Conservation (phyloP, 192 early-diverging fungal species). For the Borealophlyctis nickersoniae region DNA sequence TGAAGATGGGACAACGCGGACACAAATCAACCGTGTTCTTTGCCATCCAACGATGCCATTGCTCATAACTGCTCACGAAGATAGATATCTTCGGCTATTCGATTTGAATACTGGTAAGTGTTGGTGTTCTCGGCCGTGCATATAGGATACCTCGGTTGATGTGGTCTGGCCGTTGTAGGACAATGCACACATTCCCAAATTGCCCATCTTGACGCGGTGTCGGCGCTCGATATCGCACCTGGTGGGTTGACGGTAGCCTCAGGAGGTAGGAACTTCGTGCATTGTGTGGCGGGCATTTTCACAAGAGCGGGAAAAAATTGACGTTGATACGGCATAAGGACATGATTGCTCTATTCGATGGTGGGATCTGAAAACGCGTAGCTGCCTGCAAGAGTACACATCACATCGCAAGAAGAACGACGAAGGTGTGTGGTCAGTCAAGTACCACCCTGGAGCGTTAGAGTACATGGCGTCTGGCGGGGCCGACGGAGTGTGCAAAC, state of each 20-base stretch:
- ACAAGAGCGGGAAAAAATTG: too few species aligned
- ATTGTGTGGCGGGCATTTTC: too few species aligned
- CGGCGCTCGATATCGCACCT: slow-evolving; percentile 63
- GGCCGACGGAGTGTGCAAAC: slow-evolving; percentile 22
- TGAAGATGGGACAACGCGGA: slow-evolving; percentile 55
- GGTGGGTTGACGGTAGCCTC: slow-evolving; percentile 62
- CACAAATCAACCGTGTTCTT: slow-evolving; percentile 78
- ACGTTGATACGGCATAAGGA: slow-evolving; percentile 41
- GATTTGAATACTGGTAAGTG: slow-evolving; percentile 67
- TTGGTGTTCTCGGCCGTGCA: too few species aligned
- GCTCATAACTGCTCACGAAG: slow-evolving; percentile 74
- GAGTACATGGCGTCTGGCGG: slow-evolving; percentile 19
- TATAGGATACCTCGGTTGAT: too few species aligned
- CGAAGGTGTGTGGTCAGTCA: slow-evolving; percentile 63
- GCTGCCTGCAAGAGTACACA: slow-evolving; percentile 69
- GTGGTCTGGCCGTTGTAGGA: too few species aligned
- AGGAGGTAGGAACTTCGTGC: slow-evolving; percentile 45
- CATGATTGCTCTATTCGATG: slow-evolving; percentile 75
- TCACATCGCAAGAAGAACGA: slow-evolving; percentile 69
- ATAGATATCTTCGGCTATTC: slow-evolving; percentile 70
- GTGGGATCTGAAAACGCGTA: slow-evolving; percentile 67
- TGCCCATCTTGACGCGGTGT: slow-evolving; percentile 65
- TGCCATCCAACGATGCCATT: slow-evolving; percentile 71
- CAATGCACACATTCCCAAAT: slow-evolving; percentile 58
- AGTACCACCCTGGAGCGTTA: slow-evolving; percentile 15